These are phyloP conservation scores for Capsella rubella DNA, from an alignment of 441 rosid species.

Conservation along the genomic window DNA sequence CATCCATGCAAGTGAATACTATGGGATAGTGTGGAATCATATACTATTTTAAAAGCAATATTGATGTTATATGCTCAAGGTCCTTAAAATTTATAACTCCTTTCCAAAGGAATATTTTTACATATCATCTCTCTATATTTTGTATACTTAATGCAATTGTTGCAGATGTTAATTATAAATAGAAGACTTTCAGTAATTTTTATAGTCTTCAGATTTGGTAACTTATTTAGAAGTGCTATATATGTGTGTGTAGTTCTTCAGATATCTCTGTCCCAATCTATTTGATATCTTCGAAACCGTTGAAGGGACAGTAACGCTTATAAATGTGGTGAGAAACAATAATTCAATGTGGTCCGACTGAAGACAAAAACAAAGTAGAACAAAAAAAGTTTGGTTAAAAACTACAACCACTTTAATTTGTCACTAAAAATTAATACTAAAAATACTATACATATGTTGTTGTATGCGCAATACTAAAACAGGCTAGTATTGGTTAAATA, in stretches of 20 bases:
- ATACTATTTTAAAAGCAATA: neutral
- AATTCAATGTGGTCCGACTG: conserved; percentile 14
- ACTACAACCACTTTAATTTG: too few species aligned
- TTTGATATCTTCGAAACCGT: conserved; percentile 6
- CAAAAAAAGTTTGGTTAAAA: neutral
- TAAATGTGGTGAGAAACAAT: conserved; percentile 1
- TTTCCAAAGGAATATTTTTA: neutral
- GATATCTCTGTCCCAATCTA: neutral
- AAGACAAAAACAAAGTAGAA: conserved; percentile 28
- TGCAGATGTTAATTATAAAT: too few species aligned
- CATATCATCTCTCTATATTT: neutral
- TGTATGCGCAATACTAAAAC: too few species aligned
- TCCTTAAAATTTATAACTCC: too few species aligned
- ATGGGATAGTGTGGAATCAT: conserved; percentile 12
- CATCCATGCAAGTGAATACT: conserved; percentile 4
- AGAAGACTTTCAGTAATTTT: too few species aligned
- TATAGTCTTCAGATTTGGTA: neutral
- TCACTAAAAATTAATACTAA: too few species aligned
- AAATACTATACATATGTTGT: too few species aligned
- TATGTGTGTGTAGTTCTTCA: neutral
- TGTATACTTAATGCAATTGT: too few species aligned
- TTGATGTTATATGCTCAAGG: too few species aligned
- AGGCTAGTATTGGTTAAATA: too few species aligned
- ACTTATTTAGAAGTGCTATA: neutral
- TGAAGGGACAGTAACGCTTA: neutral